Percentiles rank a stretch among this genome's conserved stretches.
Conservation (phyloP, 2,329 filamentous ascomycete genomes). For the Talaromyces sp. region DNA sequence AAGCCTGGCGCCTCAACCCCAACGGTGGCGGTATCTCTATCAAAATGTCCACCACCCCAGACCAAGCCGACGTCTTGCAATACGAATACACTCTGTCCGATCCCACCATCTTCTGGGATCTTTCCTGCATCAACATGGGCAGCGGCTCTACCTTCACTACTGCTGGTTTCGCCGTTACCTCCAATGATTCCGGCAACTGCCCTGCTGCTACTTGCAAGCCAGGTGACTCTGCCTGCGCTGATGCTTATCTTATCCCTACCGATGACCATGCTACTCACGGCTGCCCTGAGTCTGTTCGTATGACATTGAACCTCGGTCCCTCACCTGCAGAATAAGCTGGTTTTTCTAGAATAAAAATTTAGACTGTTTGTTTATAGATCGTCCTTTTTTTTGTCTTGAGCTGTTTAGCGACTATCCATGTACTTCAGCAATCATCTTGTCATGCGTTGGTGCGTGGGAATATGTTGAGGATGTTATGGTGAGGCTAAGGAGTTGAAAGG, state of each 20-base stretch:
- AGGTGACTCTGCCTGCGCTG: slow-evolving; percentile 32
- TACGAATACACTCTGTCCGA: slow-evolving; percentile 35
- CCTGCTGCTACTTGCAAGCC: slow-evolving; percentile 33
- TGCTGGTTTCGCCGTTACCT: slow-evolving; percentile 33
- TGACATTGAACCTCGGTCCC: slow-evolving; percentile 31
- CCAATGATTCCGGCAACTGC: slow-evolving; percentile 26
- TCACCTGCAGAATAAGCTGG: slow-evolving; percentile 11
- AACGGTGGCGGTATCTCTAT: slow-evolving; percentile 41
- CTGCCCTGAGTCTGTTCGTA: slow-evolving; percentile 33
- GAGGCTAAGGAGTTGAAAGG: neutral
- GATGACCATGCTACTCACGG: slow-evolving; percentile 41
- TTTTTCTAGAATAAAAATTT: neutral
- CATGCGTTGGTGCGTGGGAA: neutral
- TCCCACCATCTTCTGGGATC: slow-evolving; percentile 36
- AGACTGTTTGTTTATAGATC: neutral
- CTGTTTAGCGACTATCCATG: neutral
- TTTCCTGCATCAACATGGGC: slow-evolving; percentile 36
- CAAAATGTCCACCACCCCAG: slow-evolving; percentile 33
- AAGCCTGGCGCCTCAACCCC: slow-evolving; percentile 31
- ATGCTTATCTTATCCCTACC: slow-evolving; percentile 37
- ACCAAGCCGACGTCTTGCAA: slow-evolving; percentile 36
- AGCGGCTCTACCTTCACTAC: slow-evolving; percentile 29
- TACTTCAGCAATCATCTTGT: neutral
- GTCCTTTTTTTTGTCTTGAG: neutral
- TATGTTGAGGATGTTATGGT: neutral